phyloP scores from a whole-genome alignment of 768 basidiomycete genomes.

The Crucibulum laeve region DNA sequence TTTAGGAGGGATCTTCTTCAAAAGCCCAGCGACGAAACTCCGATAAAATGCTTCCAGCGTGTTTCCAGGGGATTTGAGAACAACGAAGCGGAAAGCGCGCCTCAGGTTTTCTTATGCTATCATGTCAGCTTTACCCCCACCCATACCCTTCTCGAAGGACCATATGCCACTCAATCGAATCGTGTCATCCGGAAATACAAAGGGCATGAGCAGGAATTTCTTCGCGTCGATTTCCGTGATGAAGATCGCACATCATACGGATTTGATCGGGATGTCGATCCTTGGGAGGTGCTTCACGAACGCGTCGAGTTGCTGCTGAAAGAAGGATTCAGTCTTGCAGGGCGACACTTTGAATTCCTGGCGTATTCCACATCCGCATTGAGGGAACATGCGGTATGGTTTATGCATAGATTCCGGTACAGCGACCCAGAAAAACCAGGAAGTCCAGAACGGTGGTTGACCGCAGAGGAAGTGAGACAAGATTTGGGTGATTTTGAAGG shows the following conservation, averaged over 20 bases:
- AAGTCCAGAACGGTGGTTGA: constrained; percentile 39
- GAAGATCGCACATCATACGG: constrained; percentile 74
- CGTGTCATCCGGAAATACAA: constrained; percentile 69
- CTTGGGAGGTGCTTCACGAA: constrained; percentile 45
- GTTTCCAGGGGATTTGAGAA: constrained; percentile 22
- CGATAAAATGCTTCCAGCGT: constrained; percentile 37
- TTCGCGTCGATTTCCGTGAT: constrained; percentile 83
- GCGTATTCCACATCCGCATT: constrained; percentile 80
- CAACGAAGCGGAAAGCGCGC: constrained; percentile 7
- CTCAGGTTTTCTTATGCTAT: constrained; percentile 56
- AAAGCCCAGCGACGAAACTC: constrained; percentile 25
- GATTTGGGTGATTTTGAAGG: constrained; percentile 66
- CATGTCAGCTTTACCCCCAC: constrained; percentile 79
- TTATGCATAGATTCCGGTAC: constrained; percentile 59
- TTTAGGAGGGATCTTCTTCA: constrained; percentile 38
- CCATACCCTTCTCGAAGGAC: constrained; percentile 70
- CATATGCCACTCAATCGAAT: constrained; percentile 73
- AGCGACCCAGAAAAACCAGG: constrained; percentile 15
- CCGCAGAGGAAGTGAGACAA: constrained; percentile 54
- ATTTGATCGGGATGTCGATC: constrained; percentile 67
- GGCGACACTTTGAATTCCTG: constrained; percentile 72
- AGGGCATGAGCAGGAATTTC: constrained; percentile 60
- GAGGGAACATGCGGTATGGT: constrained; percentile 82
- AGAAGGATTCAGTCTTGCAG: constrained; percentile 65
- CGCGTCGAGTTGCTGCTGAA: constrained; percentile 59